Conservation (phyloP, 1,284 basidiomycete genomes). For the Pseudomicrostroma phylloplanum region DNA sequence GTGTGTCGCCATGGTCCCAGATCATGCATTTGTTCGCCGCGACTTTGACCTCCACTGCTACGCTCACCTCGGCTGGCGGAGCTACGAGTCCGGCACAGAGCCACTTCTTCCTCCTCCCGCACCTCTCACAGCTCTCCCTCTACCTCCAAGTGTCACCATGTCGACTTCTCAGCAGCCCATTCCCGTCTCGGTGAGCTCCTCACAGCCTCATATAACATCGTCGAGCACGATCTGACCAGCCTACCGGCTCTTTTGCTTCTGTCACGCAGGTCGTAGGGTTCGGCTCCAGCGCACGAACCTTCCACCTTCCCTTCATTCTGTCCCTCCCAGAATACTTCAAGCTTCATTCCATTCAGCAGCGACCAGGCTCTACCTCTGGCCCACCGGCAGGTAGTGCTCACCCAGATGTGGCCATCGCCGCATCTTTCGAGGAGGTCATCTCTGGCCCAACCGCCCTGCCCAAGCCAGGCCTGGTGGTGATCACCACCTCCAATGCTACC, state of each 20-base stretch:
- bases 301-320: slow-evolving; percentile 11
- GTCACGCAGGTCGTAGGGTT: slow-evolving; percentile 28
- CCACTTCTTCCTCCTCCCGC: no score
- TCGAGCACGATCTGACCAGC: no score
- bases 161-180: slow-evolving; percentile 1
- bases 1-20: no score
- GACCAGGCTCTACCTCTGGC: slow-evolving; percentile 26
- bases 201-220: no score
- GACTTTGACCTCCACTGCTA: no score
- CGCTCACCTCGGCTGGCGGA: no score
- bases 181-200: background rate
- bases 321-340: background rate
- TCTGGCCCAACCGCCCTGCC: slow-evolving; percentile 26
- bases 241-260: no score
- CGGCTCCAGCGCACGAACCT: slow-evolving; percentile 40
- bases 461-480: slow-evolving; percentile 39
- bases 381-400: slow-evolving; percentile 22
- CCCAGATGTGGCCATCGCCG: slow-evolving; percentile 31
- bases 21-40: no score
- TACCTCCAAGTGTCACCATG: background rate
- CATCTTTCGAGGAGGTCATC: slow-evolving; percentile 36
- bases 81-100: no score
- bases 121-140: no score
- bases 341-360: slow-evolving; percentile 40
- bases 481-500: slow-evolving; percentile 46